Evolutionary conservation across 1,284 basidiomycete species (phyloP).

Genomic region (Naganishia cerealis): DNA sequence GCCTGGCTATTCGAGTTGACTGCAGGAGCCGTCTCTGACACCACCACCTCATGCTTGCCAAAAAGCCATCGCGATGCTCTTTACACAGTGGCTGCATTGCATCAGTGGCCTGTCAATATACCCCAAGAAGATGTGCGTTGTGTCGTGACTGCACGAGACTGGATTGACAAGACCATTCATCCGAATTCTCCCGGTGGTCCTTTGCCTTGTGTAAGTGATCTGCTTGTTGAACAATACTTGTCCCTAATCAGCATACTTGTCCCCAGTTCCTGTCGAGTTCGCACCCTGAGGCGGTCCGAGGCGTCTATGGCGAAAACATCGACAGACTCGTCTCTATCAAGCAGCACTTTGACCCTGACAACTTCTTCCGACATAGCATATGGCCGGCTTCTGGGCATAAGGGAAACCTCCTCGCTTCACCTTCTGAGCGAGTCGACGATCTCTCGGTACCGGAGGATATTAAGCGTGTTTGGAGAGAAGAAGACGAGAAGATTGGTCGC

Average conservation of each 20-base stretch:
- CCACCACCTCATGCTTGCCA: constrained; percentile 69
- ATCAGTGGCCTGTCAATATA: constrained; percentile 81
- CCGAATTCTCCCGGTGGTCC: constrained; percentile 72
- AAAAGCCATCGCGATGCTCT: constrained; percentile 71
- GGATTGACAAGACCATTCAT: constrained; percentile 70
- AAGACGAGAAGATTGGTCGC: constrained; percentile 20
- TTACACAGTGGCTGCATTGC: constrained; percentile 83
- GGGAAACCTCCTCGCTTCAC: constrained; percentile 9
- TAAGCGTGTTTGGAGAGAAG: constrained; percentile 18
- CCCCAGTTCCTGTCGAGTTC: constrained; percentile 65
- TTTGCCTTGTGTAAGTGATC: constrained; percentile 69
- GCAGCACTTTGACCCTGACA: constrained; percentile 68
- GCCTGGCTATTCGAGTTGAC: constrained; percentile 88
- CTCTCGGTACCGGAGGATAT: constrained; percentile 8
- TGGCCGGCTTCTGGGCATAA: constrained; percentile 60
- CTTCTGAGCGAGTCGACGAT: constrained; percentile 7
- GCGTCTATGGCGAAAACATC: constrained; percentile 74
- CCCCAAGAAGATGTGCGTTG: constrained; percentile 70
- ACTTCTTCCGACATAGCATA: constrained; percentile 68
- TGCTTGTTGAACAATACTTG: constrained; percentile 31
- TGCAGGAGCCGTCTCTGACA: constrained; percentile 74
- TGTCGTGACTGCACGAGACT: constrained; percentile 76
- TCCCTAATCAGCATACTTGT: constrained; percentile 29
- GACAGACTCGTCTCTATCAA: constrained; percentile 68
- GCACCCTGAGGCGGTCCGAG: constrained; percentile 45